Conservation (phyloP, 352 stramenopile species). For the Elongisporangium prolatum region DNA sequence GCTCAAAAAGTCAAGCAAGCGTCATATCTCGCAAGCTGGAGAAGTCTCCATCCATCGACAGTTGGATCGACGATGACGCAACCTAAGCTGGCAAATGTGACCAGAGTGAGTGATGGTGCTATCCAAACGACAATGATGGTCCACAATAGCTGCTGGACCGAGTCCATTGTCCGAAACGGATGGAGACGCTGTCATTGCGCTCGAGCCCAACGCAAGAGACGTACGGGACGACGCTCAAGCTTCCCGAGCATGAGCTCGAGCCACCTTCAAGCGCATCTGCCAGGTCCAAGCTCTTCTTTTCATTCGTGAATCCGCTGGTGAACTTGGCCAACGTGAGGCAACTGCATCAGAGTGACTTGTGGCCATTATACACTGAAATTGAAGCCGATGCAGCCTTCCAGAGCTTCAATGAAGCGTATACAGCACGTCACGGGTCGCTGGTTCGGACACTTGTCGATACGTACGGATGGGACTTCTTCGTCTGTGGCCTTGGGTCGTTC, state of each 20-base stretch:
- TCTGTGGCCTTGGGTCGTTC: slow-evolving; percentile 5
- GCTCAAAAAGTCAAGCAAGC: too few relatives aligned
- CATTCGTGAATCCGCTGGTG: slow-evolving; percentile 8
- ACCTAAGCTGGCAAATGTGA: too few relatives aligned
- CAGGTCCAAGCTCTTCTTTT: slow-evolving; percentile 6
- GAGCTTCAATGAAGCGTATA: slow-evolving; percentile 1
- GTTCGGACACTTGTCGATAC: slow-evolving; percentile 3
- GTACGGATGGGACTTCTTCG: slow-evolving; percentile 7
- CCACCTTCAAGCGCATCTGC: background rate
- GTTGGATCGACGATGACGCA: too few relatives aligned
- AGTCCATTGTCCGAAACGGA: background rate
- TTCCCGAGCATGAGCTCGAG: background rate
- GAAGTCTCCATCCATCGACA: too few relatives aligned
- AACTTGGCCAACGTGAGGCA: background rate
- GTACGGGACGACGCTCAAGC: background rate
- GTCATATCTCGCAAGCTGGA: too few relatives aligned
- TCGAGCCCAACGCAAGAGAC: background rate
- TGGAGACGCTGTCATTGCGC: background rate
- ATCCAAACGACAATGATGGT: background rate
- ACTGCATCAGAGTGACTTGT: slow-evolving; percentile 6
- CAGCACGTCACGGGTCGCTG: background rate
- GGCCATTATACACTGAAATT: background rate
- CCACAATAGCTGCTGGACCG: background rate
- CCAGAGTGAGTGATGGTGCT: background rate
- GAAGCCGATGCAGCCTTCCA: background rate